phyloP scores from a whole-genome alignment of 495 filamentous ascomycete species.

The Tuber melanosporum region DNA sequence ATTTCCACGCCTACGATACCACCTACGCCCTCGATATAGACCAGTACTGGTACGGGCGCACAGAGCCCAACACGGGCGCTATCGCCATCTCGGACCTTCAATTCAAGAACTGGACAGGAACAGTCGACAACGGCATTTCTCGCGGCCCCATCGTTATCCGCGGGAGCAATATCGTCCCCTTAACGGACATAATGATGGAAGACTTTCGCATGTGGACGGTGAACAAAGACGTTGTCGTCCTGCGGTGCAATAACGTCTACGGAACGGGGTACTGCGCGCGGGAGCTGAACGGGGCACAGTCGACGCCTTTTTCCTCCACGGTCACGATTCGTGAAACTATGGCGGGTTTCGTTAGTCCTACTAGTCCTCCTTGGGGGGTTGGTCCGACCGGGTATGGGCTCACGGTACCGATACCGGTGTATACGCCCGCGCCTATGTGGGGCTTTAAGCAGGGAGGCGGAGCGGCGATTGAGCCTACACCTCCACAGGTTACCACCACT shows the following conservation, averaged over 20 bases:
- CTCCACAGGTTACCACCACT: background rate
- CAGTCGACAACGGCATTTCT: slow-evolving; percentile 47
- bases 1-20: slow-evolving; percentile 52
- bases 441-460: background rate
- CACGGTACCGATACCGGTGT: slow-evolving; percentile 30
- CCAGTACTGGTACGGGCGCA: slow-evolving; percentile 50
- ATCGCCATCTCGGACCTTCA: slow-evolving; percentile 51
- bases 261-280: slow-evolving; percentile 47
- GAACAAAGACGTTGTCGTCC: slow-evolving; percentile 45
- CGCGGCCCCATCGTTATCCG: slow-evolving; percentile 51
- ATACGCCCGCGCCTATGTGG: slow-evolving; percentile 28
- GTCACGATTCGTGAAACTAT: slow-evolving; percentile 20
- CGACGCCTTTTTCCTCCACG: slow-evolving; percentile 22
- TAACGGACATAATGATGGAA: slow-evolving; percentile 50
- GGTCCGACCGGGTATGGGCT: slow-evolving; percentile 25
- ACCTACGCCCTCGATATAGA: slow-evolving; percentile 51
- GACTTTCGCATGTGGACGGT: slow-evolving; percentile 60
- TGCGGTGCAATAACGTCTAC: slow-evolving; percentile 50
- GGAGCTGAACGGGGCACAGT: slow-evolving; percentile 11
- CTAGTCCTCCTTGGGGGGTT: slow-evolving; percentile 30
- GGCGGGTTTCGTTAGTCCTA: slow-evolving; percentile 13
- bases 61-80: slow-evolving; percentile 45
- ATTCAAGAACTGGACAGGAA: slow-evolving; percentile 55
- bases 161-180: slow-evolving; percentile 49
- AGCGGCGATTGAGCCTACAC: background rate